Base-by-base conservation (phyloP, 2,329 filamentous ascomycete species). In the Paradendryphiella salina region DNA sequence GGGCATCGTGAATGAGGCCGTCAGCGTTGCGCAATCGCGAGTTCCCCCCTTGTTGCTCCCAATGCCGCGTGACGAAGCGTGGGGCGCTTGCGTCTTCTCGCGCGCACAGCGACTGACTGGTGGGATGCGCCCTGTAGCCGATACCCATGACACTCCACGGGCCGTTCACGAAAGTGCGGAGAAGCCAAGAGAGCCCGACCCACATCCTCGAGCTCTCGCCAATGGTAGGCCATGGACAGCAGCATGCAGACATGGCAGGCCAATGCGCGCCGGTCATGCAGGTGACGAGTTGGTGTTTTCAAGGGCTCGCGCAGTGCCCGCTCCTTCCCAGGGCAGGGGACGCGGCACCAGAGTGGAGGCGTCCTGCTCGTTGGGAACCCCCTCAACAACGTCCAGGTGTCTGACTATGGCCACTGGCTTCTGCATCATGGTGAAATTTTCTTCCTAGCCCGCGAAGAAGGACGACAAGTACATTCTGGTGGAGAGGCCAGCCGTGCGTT, bases 371-470 rank as follows among this genome's bases (percentile, higher is more conserved):
- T 49, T 61, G 57, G 56, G 55, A 56, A 38, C 14, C 50, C 35
- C 36, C 52, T 59, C 58, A 53, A 56, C 56, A 52, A 47, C 48
- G 49, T 42, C 32, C 45, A 29, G 32, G 36, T 45, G 54, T 52
- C 54, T 58, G 52, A 52, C 48, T 37, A 33, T 59, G 42, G 53
- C 57, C 53, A 52, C 54, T 56, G 54, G 45, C 49, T 41, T 56
- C 54, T 62, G 54, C 50, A 59, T 64, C 55, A 43, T 45, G 45
- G 55, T 40, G 54, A 61, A 64, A 64, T 56, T 41, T 45, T 63
- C 58, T 63, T 60, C 54, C 54, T 64, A 47, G 60, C 48, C 44
- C 44, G 46, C 39, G 52, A 56, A 49, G 31, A 5, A 23, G 41
- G 57, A 49, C 34, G 15, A 34, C 47, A 42, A 59, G 40, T 44